phyloP scores from a whole-genome alignment of 2,329 filamentous ascomycete species.

The Penicillium rolfsii region DNA sequence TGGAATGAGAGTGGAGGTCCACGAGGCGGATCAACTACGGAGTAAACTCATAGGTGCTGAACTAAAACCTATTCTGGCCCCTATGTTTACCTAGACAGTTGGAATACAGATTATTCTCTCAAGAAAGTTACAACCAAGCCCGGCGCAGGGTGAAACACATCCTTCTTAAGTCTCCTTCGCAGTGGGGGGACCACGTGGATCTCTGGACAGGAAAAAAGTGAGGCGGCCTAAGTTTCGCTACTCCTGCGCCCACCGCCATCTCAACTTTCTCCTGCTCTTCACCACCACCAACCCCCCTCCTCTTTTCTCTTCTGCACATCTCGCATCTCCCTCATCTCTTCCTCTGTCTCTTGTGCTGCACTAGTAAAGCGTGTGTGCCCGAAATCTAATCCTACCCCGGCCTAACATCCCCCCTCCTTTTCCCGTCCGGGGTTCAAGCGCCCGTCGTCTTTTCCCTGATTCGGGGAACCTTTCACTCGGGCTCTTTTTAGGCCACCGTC shows the following conservation, averaged over 20 bases:
- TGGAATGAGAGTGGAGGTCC: constrained; percentile 33
- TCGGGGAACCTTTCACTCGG: background rate
- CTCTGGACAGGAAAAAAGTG: constrained; percentile 24
- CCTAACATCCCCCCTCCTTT: constrained; percentile 5
- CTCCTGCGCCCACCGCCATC: constrained; percentile 28
- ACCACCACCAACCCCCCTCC: constrained; percentile 11
- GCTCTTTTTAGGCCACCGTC: constrained; percentile 12
- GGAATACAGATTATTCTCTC: background rate
- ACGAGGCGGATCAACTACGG: constrained; percentile 22
- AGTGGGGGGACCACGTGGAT: constrained; percentile 29
- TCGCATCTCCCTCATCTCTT: background rate
- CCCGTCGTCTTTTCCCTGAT: constrained; percentile 15
- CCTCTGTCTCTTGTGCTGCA: background rate
- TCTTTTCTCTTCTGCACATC: constrained; percentile 17
- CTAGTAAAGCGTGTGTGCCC: constrained; percentile 9
- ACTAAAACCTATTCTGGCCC: background rate
- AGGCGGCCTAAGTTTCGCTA: constrained; percentile 27
- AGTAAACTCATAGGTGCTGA: background rate
- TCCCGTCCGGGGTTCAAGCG: background rate
- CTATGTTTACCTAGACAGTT: background rate
- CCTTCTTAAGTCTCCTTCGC: background rate
- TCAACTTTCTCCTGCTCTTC: constrained; percentile 20
- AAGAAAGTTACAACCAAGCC: background rate
- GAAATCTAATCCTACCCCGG: constrained; percentile 3
- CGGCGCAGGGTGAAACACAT: background rate